Evolutionary conservation across 805 yeast species (phyloP), one percentile per base, ranked within the genome.

Genomic region (Pichia sporocuriosa): DNA sequence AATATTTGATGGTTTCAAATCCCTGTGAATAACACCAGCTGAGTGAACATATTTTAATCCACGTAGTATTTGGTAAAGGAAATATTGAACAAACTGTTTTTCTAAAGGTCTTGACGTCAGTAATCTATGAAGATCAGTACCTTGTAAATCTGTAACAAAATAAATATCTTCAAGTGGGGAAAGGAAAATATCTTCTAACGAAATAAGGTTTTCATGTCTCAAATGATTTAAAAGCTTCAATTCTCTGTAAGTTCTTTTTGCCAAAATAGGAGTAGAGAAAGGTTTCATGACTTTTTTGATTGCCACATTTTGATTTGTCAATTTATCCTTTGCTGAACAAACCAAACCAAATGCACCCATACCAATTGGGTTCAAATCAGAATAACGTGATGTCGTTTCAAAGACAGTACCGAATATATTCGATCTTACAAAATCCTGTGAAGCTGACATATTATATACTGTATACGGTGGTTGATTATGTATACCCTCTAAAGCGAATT

Each of bases 261-360:
- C 96, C 53, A 93, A 71, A 24, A 93, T 95, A 6, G 96, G 81
- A 1, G 97, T 90, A 48, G 87, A 77, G 61, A 93, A 93, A 0
- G 99, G 98, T 61, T 88, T 90, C 96, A 90, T 86, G 54, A 93
- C 90, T 68, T 93, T 93, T 63, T 93, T 93, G 47, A 93, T 93
- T 36, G 99, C 99, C 28, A 93, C 98, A 52, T 83, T 86, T 62
- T 89, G 96, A 41, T 78, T 80, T 0, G 96, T 88, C 46, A 89
- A 73, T 52, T 81, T 85, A 64, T 93, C 98, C 43, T 81, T 77
- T 1, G 98, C 99, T 8, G 96, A 87, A 51, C 98, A 93, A 30
- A 93, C 99, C 16, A 93, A 73, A 5, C 99, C 99, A 61, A 93
- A 93, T 7, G 98, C 98, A 21, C 99, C 99, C 99, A 93, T 93